Evolutionary conservation across 2,329 filamentous ascomycete species (phyloP).

Genomic region (Stachybotrys echinatus): DNA sequence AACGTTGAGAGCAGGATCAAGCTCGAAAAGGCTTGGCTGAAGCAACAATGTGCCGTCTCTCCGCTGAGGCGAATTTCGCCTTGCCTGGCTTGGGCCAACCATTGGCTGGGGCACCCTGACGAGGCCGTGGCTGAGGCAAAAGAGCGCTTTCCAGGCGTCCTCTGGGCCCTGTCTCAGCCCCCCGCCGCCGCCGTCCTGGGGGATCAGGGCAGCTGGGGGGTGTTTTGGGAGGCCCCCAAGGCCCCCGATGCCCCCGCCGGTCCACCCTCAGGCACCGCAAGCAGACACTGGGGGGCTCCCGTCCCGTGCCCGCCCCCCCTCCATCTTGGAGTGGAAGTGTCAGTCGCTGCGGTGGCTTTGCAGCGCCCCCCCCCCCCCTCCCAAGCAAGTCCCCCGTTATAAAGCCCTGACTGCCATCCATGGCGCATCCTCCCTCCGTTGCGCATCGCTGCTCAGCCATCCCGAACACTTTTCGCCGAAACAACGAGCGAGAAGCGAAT

Average conservation of each 20-base stretch:
- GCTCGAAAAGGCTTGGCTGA: neutral
- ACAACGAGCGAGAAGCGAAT: neutral
- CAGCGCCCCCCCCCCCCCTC: no score
- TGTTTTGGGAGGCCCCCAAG: no score
- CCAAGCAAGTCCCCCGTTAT: neutral
- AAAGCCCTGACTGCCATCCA: neutral
- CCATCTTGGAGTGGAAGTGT: neutral
- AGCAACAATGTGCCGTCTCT: neutral
- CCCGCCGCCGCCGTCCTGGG: no score
- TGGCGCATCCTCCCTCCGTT: neutral
- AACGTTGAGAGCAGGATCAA: neutral
- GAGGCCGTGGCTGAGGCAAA: neutral
- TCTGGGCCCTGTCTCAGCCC: neutral
- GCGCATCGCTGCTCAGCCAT: neutral
- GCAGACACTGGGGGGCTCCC: no score
- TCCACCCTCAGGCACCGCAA: no score
- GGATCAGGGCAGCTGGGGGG: no score
- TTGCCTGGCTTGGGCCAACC: neutral
- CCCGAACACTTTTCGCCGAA: neutral
- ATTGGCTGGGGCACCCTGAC: neutral
- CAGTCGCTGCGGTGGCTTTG: neutral
- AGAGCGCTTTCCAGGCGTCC: neutral
- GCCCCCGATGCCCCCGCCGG: no score
- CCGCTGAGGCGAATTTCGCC: neutral
- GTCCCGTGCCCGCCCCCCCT: neutral